Base-by-base conservation (phyloP, 208 protist species). In the Leishmania major region DNA sequence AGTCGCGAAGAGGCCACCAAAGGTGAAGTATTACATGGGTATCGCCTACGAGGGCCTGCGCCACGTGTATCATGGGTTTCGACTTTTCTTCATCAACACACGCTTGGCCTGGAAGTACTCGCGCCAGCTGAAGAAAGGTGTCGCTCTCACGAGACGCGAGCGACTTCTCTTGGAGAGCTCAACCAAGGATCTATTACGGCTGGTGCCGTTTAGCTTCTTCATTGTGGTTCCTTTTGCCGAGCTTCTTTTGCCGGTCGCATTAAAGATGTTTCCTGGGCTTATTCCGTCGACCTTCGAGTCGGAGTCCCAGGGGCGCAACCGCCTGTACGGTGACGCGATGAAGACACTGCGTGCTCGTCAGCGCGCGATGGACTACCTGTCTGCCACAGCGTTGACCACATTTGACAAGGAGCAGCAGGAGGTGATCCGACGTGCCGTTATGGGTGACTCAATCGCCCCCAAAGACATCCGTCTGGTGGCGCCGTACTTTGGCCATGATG, bases 201-300 rank as follows among this genome's bases (percentile, higher is more conserved):
- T 99, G 45, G 97, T 99, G 11, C 99, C 99, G 15, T 99, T 99
- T 95, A 95, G 95, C 80, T 96, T 99, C 75, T 99, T 99, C 84
- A 96, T 99, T 37, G 86, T 99, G 17, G 92, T 99, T 25, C 99
- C 99, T 11, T 99, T 99, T 88, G 89, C 96, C 22, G 99, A 99
- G 84, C 90, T 99, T 64, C 88, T 98, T 60, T 90, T 99, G 53
- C 99, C 99, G 6, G 91, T 99, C 47, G 88, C 96, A 13, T 88
- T 99, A 47, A 98, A 98, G 80, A 96, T 99, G 87, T 99, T 99
- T 89, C 99, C 99, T 40, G 98, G 98, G 28, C 89, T 99, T 60
- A 98, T 99, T 75, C 99, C 99, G 40, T 98, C 94, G 28, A 99
- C 98, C 7, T 99, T 99, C 87, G 93, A 98, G 81, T 95, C 94